Conservation (phyloP, 2,329 filamentous ascomycete genomes). For the Diaporthe velutina region DNA sequence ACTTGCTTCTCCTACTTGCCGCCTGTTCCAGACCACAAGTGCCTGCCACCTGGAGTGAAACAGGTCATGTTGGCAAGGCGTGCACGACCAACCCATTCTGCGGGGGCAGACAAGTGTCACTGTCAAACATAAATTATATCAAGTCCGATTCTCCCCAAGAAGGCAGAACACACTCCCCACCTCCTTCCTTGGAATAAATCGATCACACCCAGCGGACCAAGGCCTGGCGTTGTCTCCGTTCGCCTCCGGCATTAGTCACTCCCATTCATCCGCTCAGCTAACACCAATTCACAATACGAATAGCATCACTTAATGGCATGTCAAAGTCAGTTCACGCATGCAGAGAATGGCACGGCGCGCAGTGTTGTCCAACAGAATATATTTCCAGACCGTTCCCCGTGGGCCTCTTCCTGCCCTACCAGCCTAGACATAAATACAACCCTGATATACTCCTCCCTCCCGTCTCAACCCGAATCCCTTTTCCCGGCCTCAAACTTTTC, state of each 20-base stretch:
- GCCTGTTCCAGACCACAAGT: too few species aligned
- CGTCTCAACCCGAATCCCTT: neutral
- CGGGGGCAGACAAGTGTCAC: too few species aligned
- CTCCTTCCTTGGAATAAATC: too few species aligned
- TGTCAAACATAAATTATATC: neutral
- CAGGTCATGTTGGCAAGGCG: neutral
- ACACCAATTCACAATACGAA: too few species aligned
- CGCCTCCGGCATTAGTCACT: neutral
- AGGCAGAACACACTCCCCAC: neutral
- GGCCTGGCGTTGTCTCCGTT: neutral
- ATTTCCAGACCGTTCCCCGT: slow-evolving; percentile 1
- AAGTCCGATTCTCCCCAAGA: neutral
- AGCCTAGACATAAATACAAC: slow-evolving; percentile 27
- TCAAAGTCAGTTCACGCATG: neutral
- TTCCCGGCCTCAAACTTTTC: neutral
- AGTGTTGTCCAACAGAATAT: slow-evolving; percentile 14
- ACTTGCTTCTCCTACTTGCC: too few species aligned
- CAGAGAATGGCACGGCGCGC: neutral
- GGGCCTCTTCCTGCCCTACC: neutral
- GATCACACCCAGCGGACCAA: neutral
- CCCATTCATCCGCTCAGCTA: neutral
- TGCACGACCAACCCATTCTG: too few species aligned
- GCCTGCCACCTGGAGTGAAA: too few species aligned
- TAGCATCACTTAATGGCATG: too few species aligned
- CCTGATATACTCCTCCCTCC: neutral